Base-by-base conservation (phyloP, 208 protist species). In the Acanthamoeba sp. region DNA sequence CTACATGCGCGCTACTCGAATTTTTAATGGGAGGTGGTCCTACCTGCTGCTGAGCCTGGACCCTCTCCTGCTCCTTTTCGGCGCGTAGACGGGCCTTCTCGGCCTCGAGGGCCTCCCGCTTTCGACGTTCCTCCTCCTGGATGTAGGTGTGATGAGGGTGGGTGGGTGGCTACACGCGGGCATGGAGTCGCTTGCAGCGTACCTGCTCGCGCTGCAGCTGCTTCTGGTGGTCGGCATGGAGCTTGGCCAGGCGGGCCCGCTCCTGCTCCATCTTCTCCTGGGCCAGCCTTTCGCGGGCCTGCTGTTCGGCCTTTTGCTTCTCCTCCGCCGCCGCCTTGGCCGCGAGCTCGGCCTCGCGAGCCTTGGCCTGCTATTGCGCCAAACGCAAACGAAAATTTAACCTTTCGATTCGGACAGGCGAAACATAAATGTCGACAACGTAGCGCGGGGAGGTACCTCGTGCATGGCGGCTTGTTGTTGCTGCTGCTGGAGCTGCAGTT, bases 191-290 rank as follows among this genome's bases (percentile, higher is more conserved):
- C 45, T 16, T 52, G n/a, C 45, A 0, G 45, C 45, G 45, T 16
- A 52, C 52, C 52, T 80, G 71, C 71, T 80, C 71, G 24, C 71
- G 71, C 71, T 80, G 71, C 16, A 80, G 71, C 22, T 80, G 71
- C 71, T 80, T 80, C 71, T 80, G 71, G 40, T 80, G 71, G 22
- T 80, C 71, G 14, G 32, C 71, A 10, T 80, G 71, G 20, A 80
- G 71, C 36, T 80, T 80, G 32, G 40, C 36, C 20, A 80, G 40
- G 40, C 71, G 71, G 22, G 36, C 36, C 36, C 71, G 71, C 40
- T 80, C 71, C 36, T 80, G 71, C 36, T 40, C 71, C 71, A 80
- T 80, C 71, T 48, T 80, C n/a, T 80, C 71, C 29, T 80, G 71
- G 71, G 71, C 71, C 40, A 38, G 32, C 71, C 24, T 80, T 34